A percentile compares a stretch with the other conserved stretches of the same genome.
These are phyloP conservation scores for Lactuca sativa DNA, from an alignment of 129 eudicot species.

Conservation along the genomic window DNA sequence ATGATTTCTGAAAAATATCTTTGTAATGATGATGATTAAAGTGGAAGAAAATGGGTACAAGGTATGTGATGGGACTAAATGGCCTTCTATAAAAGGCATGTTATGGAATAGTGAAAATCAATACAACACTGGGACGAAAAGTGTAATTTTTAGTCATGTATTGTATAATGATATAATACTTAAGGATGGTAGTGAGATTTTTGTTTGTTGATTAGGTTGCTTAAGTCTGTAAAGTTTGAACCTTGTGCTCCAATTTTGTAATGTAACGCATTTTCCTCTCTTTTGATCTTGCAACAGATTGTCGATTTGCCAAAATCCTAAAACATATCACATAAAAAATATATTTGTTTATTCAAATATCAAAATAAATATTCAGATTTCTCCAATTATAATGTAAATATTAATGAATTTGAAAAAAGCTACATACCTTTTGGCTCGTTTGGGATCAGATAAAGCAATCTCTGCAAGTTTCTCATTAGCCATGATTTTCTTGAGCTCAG, in stretches of 20 bases:
- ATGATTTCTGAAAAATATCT: too few relatives aligned
- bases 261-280: slow-evolving; percentile 94
- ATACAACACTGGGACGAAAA: too few relatives aligned
- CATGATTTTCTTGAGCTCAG: slow-evolving; percentile 93
- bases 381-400: too few relatives aligned
- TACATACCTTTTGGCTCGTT: slow-evolving; percentile 83
- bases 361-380: too few relatives aligned
- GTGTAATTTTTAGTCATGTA: neutral
- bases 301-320: slow-evolving; percentile 97
- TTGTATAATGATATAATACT: too few relatives aligned
- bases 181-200: too few relatives aligned
- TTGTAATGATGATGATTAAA: too few relatives aligned
- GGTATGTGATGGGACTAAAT: too few relatives aligned
- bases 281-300: slow-evolving; percentile 97
- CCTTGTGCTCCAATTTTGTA: slow-evolving; percentile 94
- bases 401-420: neutral
- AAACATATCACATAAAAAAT: neutral
- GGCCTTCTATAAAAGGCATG: too few relatives aligned
- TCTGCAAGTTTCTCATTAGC: slow-evolving; percentile 97
- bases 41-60: too few relatives aligned
- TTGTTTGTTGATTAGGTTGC: slow-evolving; percentile 46
- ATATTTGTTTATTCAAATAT: neutral
- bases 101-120: too few relatives aligned
- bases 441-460: slow-evolving; percentile 89
- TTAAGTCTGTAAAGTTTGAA: slow-evolving; percentile 95